phyloP scores from a whole-genome alignment of 495 filamentous ascomycete genomes.

The Sordaria brevicollis region DNA sequence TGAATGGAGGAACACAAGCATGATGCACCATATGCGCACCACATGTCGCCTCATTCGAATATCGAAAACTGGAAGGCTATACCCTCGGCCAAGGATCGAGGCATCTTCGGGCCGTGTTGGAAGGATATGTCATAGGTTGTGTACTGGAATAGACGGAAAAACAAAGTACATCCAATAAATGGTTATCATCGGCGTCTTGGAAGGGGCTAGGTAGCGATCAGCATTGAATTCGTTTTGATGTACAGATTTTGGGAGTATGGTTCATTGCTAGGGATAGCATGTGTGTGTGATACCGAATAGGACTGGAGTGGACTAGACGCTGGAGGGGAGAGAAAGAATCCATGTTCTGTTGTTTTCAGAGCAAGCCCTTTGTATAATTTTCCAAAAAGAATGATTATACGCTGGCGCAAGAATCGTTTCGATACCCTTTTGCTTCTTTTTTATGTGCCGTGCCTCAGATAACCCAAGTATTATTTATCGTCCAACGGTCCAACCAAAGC shows the following conservation, averaged over 20 bases:
- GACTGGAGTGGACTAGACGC: too few relatives aligned
- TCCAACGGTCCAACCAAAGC: not conserved
- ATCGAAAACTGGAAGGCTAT: too few relatives aligned
- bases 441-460: not conserved
- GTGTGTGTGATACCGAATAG: not conserved
- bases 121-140: not conserved
- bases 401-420: not conserved
- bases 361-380: not conserved
- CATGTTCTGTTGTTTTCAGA: not conserved
- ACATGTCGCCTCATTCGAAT: too few relatives aligned
- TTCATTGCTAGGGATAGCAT: not conserved
- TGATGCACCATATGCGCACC: not conserved
- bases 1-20: not conserved
- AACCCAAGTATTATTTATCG: not conserved
- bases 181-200: not conserved
- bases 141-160: not conserved
- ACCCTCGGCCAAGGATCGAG: not conserved
- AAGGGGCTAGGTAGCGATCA: not conserved
- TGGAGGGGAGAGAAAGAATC: not conserved
- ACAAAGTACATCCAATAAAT: not conserved
- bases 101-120: not conserved
- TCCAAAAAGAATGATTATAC: not conserved
- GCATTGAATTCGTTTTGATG: not conserved
- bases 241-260: not conserved
- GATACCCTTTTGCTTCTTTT: not conserved